Percentiles rank a stretch among this genome's conserved stretches.
Evolutionary conservation across 2,329 filamentous ascomycete genomes (phyloP).

Genomic region (Ophiobolus disseminans): DNA sequence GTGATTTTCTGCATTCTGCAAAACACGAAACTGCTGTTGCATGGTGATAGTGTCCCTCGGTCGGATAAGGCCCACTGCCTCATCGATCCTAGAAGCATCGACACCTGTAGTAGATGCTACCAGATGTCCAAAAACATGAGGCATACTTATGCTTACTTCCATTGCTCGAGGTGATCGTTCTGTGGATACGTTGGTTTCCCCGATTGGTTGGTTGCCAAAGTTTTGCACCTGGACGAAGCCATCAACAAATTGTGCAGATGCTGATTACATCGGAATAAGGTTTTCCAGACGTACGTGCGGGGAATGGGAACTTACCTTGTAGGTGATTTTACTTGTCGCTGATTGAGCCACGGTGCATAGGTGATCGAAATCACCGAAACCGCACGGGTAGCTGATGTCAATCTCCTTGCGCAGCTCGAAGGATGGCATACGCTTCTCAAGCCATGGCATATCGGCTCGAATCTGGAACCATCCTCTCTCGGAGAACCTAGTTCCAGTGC

Average conservation of each 20-base stretch:
- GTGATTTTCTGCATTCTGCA: slow-evolving; percentile 2
- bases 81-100: background rate
- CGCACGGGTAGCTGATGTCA: slow-evolving; percentile 9
- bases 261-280: too few relatives aligned
- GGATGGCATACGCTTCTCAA: slow-evolving; percentile 7
- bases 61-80: background rate
- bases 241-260: too few relatives aligned
- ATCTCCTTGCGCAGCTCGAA: slow-evolving; percentile 8
- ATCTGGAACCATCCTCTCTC: slow-evolving; percentile 3
- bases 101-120: background rate
- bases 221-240: background rate
- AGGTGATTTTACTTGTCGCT: slow-evolving; percentile 3
- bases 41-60: background rate
- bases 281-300: too few relatives aligned
- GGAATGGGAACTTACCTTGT: slow-evolving; percentile 6
- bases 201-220: slow-evolving; percentile 1
- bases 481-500: background rate
- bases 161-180: background rate
- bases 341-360: slow-evolving; percentile 10
- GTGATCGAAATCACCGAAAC: slow-evolving; percentile 3
- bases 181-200: background rate
- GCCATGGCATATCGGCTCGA: slow-evolving; percentile 13
- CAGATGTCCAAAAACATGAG: background rate
- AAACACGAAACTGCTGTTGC: slow-evolving; percentile 7
- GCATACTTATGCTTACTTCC: slow-evolving; percentile 1